A percentile compares a stretch with the other conserved stretches of the same genome.
Evolutionary conservation across 805 yeast species (phyloP).

Genomic region (Candida taoyuanica): DNA sequence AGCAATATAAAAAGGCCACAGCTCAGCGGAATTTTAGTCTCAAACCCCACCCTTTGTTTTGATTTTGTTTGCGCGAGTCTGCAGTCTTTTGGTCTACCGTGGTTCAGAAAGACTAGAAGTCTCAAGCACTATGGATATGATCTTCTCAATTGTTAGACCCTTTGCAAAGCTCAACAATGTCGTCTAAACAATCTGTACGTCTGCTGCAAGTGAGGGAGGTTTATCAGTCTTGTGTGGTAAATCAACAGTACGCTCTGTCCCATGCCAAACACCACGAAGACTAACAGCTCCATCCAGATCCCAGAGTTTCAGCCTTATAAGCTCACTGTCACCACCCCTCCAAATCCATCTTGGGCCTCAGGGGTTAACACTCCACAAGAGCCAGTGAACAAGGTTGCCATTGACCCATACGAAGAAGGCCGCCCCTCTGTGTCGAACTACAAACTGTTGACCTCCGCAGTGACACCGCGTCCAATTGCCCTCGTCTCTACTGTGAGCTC

Average conservation of each 20-base stretch:
- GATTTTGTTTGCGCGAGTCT: constrained; percentile 1
- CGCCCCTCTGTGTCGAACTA: constrained; percentile 35
- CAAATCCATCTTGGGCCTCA: constrained; percentile 9
- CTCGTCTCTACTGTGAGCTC: constrained; percentile 44
- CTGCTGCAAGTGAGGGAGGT: too few species aligned
- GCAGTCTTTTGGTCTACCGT: too few species aligned
- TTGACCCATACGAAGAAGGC: constrained; percentile 39
- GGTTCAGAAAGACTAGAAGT: too few species aligned
- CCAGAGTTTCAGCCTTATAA: constrained; percentile 3
- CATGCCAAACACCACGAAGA: too few species aligned
- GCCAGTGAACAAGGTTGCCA: constrained; percentile 32
- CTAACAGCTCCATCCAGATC: background rate
- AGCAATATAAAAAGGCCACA: background rate
- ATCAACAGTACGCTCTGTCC: too few species aligned
- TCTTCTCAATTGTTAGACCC: too few species aligned
- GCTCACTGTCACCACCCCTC: constrained; percentile 6
- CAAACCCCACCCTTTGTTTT: background rate
- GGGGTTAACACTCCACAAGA: constrained; percentile 2
- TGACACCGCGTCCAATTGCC: constrained; percentile 60
- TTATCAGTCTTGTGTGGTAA: too few species aligned
- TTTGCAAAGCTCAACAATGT: too few species aligned
- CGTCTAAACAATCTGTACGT: too few species aligned
- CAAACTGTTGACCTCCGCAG: constrained; percentile 44
- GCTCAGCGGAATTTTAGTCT: background rate
- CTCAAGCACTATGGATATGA: too few species aligned